Conservation (phyloP, 2,329 filamentous ascomycete genomes). For the Karstenula rhodostoma region DNA sequence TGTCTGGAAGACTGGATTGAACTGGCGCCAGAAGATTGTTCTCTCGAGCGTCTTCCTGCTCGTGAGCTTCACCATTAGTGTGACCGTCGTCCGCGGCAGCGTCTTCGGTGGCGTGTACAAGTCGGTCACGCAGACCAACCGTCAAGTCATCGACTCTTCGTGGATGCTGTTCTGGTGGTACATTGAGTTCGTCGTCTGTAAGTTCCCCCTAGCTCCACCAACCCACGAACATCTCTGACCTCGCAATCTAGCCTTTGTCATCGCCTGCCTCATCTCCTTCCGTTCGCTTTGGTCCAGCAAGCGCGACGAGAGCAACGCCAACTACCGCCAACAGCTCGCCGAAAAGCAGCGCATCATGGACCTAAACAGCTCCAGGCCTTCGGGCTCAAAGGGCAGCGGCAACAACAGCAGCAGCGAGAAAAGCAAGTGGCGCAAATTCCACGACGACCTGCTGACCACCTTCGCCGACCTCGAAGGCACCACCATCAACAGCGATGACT, state of each 20-base stretch:
- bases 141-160: slow-evolving; percentile 13
- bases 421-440: slow-evolving; percentile 12
- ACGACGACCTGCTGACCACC: slow-evolving; percentile 2
- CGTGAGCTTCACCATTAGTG: slow-evolving; percentile 14
- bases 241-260: too few species aligned
- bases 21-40: slow-evolving; percentile 13
- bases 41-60: slow-evolving; percentile 15
- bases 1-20: slow-evolving; percentile 14
- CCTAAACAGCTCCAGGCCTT: background rate
- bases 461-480: slow-evolving; percentile 13
- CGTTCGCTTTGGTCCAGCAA: slow-evolving; percentile 12
- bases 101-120: slow-evolving; percentile 16
- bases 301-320: background rate
- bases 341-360: background rate
- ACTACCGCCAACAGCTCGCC: slow-evolving; percentile 1
- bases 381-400: background rate
- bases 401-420: slow-evolving; percentile 1
- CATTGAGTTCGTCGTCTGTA: slow-evolving; percentile 16
- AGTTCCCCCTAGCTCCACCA: too few species aligned
- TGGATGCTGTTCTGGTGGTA: slow-evolving; percentile 18
- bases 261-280: slow-evolving; percentile 12
- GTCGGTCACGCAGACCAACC: slow-evolving; percentile 8
- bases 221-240: too few species aligned
- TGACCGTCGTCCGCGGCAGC: slow-evolving; percentile 16
- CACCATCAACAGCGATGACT: background rate